Percentiles rank a stretch among this genome's conserved stretches.
These are phyloP conservation scores for Bipolaris victoriae DNA, from an alignment of 2,329 filamentous ascomycete genomes.

Conservation along the genomic window DNA sequence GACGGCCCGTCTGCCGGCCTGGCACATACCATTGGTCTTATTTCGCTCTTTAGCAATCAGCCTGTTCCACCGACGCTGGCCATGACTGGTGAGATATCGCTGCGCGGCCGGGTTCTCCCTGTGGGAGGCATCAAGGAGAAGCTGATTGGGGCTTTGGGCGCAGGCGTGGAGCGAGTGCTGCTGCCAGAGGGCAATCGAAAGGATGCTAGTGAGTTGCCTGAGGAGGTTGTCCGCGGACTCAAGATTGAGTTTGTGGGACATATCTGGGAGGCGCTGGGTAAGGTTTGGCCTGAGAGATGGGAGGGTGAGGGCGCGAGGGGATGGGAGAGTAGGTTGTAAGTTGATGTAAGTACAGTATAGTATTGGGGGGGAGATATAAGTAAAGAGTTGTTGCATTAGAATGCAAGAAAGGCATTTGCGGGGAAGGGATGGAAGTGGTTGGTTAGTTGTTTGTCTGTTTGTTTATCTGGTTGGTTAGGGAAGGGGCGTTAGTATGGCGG, in stretches of 20 bases:
- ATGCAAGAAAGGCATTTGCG: not conserved
- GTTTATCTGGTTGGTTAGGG: too few species aligned
- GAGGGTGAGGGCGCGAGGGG: constrained; percentile 66
- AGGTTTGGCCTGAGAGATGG: constrained; percentile 92
- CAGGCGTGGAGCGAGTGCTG: constrained; percentile 92
- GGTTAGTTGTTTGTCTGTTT: too few species aligned
- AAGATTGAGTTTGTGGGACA: constrained; percentile 91
- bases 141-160: constrained; percentile 88
- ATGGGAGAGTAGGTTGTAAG: constrained; percentile 77
- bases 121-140: constrained; percentile 99
- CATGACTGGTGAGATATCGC: constrained; percentile 84
- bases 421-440: too few species aligned
- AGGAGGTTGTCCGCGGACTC: constrained; percentile 85
- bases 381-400: too few species aligned
- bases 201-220: constrained; percentile 87
- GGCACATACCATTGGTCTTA: constrained; percentile 90
- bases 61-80: constrained; percentile 89
- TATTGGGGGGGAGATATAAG: too few species aligned
- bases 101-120: constrained; percentile 87
- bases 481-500: too few species aligned
- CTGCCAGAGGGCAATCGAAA: constrained; percentile 88
- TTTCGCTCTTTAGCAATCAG: constrained; percentile 86
- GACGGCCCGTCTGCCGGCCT: constrained; percentile 85
- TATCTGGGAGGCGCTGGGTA: constrained; percentile 91
- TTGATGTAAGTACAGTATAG: not conserved